These are phyloP conservation scores for Boletus fagicola DNA, from an alignment of 768 basidiomycete species.

Conservation along the genomic window DNA sequence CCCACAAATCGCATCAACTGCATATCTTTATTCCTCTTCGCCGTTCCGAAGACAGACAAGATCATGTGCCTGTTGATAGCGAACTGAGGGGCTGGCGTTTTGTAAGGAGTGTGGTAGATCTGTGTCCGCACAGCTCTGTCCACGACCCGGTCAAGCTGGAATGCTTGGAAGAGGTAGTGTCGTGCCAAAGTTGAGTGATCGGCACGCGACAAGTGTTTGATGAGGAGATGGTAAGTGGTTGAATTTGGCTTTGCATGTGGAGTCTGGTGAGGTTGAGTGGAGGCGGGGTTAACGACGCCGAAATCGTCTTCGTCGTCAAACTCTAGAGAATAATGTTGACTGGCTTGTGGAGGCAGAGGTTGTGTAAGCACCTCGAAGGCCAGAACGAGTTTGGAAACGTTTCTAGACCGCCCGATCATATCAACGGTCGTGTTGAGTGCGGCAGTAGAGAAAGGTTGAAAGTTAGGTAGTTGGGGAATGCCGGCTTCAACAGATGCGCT, in stretches of 20 bases:
- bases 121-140: conserved; percentile 35
- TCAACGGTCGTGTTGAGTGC: conserved; percentile 75
- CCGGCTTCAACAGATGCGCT: conserved; percentile 3
- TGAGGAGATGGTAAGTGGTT: conserved; percentile 59
- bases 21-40: conserved; percentile 59
- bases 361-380: conserved; percentile 78
- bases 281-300: conserved; percentile 39
- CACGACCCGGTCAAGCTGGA: conserved; percentile 40
- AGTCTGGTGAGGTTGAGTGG: conserved; percentile 33
- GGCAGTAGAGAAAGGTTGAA: conserved; percentile 54
- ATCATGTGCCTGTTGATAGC: conserved; percentile 55
- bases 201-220: conserved; percentile 53
- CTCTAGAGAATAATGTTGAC: conserved; percentile 45
- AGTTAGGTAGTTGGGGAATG: conserved; percentile 23
- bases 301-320: conserved; percentile 70
- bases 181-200: conserved; percentile 55
- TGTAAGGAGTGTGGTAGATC: conserved; percentile 31
- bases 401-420: conserved; percentile 57
- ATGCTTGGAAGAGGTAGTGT: conserved; percentile 62
- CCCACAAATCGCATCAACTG: conserved; percentile 59
- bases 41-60: conserved; percentile 54
- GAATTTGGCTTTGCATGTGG: conserved; percentile 60
- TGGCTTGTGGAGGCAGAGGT: conserved; percentile 55
- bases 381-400: conserved; percentile 66
- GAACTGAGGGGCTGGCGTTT: conserved; percentile 49